Conservation (phyloP, 1,284 basidiomycete genomes). For the Ceraceosorus guamensis region DNA sequence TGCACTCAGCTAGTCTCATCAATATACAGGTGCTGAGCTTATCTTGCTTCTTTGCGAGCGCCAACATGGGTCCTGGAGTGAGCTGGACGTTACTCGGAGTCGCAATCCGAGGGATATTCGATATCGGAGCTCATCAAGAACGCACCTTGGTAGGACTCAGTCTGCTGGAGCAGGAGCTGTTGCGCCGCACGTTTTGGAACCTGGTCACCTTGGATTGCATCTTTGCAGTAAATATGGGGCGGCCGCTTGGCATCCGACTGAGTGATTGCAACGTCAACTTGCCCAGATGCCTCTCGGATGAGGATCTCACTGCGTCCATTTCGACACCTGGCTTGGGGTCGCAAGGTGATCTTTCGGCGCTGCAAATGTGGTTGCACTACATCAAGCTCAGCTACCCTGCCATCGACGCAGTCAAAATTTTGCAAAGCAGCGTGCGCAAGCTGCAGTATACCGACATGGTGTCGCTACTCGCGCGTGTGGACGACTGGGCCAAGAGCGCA, state of each 20-base stretch:
- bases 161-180: slow-evolving; percentile 33
- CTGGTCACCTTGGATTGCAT: slow-evolving; percentile 37
- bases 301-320: slow-evolving; percentile 1
- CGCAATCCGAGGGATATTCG: slow-evolving; percentile 33
- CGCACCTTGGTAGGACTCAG: slow-evolving; percentile 29
- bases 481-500: slow-evolving; percentile 30
- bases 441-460: slow-evolving; percentile 38
- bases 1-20: slow-evolving; percentile 34
- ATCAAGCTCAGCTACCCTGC: slow-evolving; percentile 36
- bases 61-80: slow-evolving; percentile 29
- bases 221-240: slow-evolving; percentile 37
- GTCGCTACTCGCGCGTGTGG: slow-evolving; percentile 24
- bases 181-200: slow-evolving; percentile 33
- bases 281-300: slow-evolving; percentile 23
- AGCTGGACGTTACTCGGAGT: slow-evolving; percentile 39
- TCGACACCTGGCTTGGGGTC: no score
- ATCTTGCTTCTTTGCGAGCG: slow-evolving; percentile 34
- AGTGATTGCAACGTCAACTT: slow-evolving; percentile 31
- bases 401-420: slow-evolving; percentile 26
- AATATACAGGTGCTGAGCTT: slow-evolving; percentile 40
- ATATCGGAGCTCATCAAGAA: slow-evolving; percentile 40
- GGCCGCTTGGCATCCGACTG: slow-evolving; percentile 29
- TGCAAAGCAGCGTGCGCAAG: slow-evolving; percentile 15
- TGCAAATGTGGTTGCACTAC: slow-evolving; percentile 16
- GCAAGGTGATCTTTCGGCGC: no score